phyloP scores from a whole-genome alignment of 2,329 filamentous ascomycete genomes.

The Cladosporium cucumerinum region DNA sequence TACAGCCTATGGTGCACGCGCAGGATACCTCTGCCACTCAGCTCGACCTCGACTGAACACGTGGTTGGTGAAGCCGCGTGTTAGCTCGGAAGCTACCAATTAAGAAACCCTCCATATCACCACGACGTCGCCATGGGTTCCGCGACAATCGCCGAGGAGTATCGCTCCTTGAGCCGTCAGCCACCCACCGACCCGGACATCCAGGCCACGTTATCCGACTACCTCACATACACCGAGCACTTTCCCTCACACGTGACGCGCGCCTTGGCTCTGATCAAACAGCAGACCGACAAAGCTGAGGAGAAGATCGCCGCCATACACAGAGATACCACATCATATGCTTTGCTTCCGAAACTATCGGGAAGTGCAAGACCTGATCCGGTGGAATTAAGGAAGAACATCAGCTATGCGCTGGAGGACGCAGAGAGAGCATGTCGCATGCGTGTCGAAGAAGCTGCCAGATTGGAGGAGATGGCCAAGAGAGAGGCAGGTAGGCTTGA shows the following conservation, averaged over 20 bases:
- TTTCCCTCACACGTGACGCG: conserved; percentile 63
- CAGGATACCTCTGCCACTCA: not conserved
- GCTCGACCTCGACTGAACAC: not conserved
- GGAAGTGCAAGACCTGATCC: conserved; percentile 50
- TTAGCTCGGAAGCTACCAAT: not conserved
- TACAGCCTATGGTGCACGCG: not conserved
- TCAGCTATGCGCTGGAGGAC: conserved; percentile 50
- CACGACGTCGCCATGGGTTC: conserved; percentile 22
- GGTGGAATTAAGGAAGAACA: conserved; percentile 51
- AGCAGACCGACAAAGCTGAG: conserved; percentile 46
- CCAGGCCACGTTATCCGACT: conserved; percentile 64
- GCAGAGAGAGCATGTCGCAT: conserved; percentile 33
- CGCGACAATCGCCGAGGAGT: conserved; percentile 27
- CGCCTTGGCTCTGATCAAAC: conserved; percentile 59
- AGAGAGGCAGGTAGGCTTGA: conserved; percentile 51
- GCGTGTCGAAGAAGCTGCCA: conserved; percentile 34
- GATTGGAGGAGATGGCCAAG: conserved; percentile 35
- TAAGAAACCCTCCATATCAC: not conserved
- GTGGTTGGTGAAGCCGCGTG: not conserved
- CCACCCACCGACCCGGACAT: conserved; percentile 56
- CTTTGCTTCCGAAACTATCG: conserved; percentile 50
- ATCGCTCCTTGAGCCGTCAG: conserved; percentile 34
- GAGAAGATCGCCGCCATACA: conserved; percentile 45
- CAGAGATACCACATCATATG: conserved; percentile 47
- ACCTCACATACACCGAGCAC: conserved; percentile 67